phyloP scores from a whole-genome alignment of 306 rosid genomes.

The Arachis stenosperma region DNA sequence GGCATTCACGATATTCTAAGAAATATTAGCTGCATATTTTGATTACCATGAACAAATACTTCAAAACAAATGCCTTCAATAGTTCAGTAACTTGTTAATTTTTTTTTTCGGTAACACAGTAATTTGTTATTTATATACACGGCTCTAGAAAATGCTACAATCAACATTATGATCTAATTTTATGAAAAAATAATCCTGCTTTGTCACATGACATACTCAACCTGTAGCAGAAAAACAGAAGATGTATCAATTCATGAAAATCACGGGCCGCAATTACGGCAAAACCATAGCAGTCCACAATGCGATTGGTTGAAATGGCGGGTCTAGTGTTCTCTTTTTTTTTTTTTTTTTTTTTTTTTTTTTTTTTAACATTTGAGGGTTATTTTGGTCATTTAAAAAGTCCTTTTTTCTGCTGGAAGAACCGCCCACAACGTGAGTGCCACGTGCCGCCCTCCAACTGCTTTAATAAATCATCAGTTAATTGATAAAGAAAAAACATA shows the following conservation, averaged over 20 bases:
- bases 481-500: neutral
- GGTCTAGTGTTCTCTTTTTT: too few species aligned
- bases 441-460: too few species aligned
- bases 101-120: too few species aligned
- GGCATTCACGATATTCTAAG: neutral
- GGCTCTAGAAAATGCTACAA: neutral
- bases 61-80: neutral
- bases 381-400: too few species aligned
- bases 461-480: neutral
- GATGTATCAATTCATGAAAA: conserved; percentile 42
- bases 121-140: too few species aligned
- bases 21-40: neutral
- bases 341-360: too few species aligned
- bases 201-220: neutral
- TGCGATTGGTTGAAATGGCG: too few species aligned
- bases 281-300: too few species aligned
- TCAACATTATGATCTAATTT: conserved; percentile 1
- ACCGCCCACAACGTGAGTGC: too few species aligned
- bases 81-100: neutral
- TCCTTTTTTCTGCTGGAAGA: too few species aligned
- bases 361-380: too few species aligned
- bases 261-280: too few species aligned
- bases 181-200: neutral
- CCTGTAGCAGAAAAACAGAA: conserved; percentile 19
- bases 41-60: neutral